Conservation (phyloP, 208 protist genomes). For the Trypanosoma conorhini region DNA sequence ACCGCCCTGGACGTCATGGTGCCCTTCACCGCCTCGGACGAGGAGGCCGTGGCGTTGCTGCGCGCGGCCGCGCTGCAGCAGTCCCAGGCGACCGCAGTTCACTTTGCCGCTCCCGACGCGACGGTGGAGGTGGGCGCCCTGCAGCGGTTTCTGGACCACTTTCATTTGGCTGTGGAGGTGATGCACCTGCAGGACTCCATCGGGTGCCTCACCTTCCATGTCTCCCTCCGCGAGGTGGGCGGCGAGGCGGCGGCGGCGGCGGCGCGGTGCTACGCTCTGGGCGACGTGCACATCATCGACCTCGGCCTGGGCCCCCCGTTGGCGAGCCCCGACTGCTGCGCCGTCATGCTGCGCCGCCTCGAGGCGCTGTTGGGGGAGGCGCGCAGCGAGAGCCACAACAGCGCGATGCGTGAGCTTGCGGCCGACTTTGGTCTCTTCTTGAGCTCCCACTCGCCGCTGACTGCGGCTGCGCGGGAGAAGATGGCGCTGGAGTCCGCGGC, state of each 20-base stretch:
- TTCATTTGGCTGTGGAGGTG: conserved; percentile 25
- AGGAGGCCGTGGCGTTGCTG: conserved; percentile 35
- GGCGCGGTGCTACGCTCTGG: conserved; percentile 30
- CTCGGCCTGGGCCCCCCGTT: conserved; percentile 72
- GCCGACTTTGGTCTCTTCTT: conserved; percentile 69
- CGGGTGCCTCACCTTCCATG: conserved; percentile 45
- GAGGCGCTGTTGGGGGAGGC: conserved; percentile 44
- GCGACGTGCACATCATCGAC: conserved; percentile 39
- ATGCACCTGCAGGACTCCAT: conserved; percentile 63
- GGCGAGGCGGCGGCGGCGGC: not conserved
- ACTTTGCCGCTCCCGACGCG: not conserved
- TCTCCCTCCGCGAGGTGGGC: conserved; percentile 25
- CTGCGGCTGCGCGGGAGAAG: conserved; percentile 42
- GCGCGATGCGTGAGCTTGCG: conserved; percentile 61
- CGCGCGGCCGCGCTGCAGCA: conserved; percentile 2
- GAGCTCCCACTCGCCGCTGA: conserved; percentile 69
- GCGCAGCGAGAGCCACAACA: conserved; percentile 57
- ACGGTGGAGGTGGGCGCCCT: not conserved
- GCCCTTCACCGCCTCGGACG: conserved; percentile 42
- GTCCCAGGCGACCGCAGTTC: not conserved
- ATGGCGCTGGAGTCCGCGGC: conserved; percentile 64
- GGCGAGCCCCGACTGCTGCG: conserved; percentile 48
- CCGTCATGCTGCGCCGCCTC: conserved; percentile 40
- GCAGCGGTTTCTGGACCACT: not conserved
- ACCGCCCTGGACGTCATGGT: conserved; percentile 38